Evolutionary conservation across 352 stramenopile species (phyloP).

Genomic region (Pythium insidiosum): DNA sequence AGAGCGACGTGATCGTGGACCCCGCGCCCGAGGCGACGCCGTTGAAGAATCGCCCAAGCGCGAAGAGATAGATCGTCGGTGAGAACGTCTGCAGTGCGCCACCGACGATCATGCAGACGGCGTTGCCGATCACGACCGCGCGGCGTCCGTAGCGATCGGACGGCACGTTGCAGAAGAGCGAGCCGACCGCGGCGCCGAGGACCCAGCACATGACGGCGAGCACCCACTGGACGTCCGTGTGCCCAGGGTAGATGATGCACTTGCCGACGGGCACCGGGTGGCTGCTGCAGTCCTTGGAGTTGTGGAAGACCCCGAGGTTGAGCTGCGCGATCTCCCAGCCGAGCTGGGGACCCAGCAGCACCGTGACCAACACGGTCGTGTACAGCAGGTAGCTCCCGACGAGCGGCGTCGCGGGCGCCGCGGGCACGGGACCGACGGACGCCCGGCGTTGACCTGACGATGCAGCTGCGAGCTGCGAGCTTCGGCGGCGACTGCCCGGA

Average conservation of each 20-base stretch:
- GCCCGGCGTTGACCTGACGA: no score
- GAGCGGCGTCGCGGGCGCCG: not conserved
- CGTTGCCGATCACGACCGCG: conserved; percentile 21
- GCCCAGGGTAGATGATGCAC: conserved; percentile 31
- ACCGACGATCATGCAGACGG: conserved; percentile 28
- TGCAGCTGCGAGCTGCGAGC: no score
- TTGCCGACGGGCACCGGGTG: conserved; percentile 14
- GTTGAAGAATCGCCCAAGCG: conserved; percentile 28
- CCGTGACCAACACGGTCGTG: conserved; percentile 23
- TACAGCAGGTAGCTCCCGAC: conserved; percentile 24
- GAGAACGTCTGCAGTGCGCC: conserved; percentile 24
- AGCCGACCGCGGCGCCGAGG: conserved; percentile 23
- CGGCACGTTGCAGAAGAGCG: conserved; percentile 20
- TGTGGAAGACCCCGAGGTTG: conserved; percentile 32
- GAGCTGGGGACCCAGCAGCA: conserved; percentile 27
- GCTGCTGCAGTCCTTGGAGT: conserved; percentile 19
- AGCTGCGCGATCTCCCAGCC: conserved; percentile 37
- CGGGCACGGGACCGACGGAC: not conserved
- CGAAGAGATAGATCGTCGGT: conserved; percentile 27
- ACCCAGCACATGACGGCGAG: conserved; percentile 29
- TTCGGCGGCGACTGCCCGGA: no score
- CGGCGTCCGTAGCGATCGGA: conserved; percentile 27
- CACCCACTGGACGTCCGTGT: conserved; percentile 28
- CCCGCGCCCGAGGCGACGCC: conserved; percentile 26
- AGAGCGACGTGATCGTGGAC: conserved; percentile 25